These are phyloP conservation scores for Debaryomyces nepalensis DNA, from an alignment of 1,139 yeast species.

Conservation along the genomic window DNA sequence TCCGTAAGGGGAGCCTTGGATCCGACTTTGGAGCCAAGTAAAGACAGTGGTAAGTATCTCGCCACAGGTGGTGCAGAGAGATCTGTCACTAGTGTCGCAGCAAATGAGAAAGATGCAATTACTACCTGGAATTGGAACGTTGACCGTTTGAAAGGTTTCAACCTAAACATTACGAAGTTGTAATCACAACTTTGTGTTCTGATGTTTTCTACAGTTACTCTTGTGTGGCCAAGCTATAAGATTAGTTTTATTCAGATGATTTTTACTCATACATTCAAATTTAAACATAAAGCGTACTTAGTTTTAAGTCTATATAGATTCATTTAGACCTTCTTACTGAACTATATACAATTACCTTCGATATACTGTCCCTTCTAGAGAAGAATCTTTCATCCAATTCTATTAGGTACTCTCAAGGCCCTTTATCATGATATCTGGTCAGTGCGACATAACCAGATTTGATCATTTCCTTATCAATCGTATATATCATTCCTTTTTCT, in stretches of 20 bases:
- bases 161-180: conserved; percentile 18
- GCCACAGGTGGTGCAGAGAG: conserved; percentile 62
- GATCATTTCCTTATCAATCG: conserved; percentile 11
- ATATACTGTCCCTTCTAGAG: too few relatives aligned
- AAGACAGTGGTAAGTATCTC: conserved; percentile 73
- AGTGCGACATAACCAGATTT: conserved; percentile 7
- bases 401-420: too few relatives aligned
- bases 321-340: too few relatives aligned
- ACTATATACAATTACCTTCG: too few relatives aligned
- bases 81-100: conserved; percentile 37
- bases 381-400: conserved; percentile 5
- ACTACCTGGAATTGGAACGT: conserved; percentile 38
- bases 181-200: neutral
- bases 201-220: too few relatives aligned
- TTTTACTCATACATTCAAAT: too few relatives aligned
- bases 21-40: conserved; percentile 35
- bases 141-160: conserved; percentile 29
- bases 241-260: too few relatives aligned
- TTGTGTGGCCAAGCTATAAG: too few relatives aligned
- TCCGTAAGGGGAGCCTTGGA: conserved; percentile 43
- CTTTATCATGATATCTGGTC: neutral
- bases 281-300: too few relatives aligned
- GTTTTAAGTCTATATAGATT: too few relatives aligned
- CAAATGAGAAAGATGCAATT: conserved; percentile 26
- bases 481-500: conserved; percentile 8